Evolutionary conservation across 202 grass and related monocot species (phyloP).

Genomic region (Hordeum pubiflorum): DNA sequence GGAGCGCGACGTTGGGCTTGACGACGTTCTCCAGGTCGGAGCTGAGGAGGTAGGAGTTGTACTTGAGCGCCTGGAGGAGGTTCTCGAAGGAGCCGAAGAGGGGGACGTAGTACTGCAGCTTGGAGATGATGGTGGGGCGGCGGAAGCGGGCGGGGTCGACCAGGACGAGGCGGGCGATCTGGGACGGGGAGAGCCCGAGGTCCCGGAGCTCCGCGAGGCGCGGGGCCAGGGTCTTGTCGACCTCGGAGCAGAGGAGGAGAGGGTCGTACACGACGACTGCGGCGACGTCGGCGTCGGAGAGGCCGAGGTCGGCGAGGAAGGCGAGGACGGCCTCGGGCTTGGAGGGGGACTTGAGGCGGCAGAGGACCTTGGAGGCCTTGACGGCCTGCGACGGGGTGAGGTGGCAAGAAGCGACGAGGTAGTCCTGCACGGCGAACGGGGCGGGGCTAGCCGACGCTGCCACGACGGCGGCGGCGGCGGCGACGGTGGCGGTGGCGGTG

Average conservation of each 20-base stretch:
- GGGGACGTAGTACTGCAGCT: conserved; percentile 37
- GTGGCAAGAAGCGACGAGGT: conserved; percentile 41
- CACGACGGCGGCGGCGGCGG: not conserved
- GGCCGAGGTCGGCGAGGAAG: conserved; percentile 35
- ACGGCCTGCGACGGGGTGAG: conserved; percentile 35
- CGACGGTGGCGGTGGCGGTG: not conserved
- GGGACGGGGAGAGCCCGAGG: conserved; percentile 35
- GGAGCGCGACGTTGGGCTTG: conserved; percentile 33
- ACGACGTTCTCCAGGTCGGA: conserved; percentile 10
- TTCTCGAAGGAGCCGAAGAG: conserved; percentile 31
- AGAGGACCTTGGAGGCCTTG: conserved; percentile 38
- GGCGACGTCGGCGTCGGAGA: conserved; percentile 30
- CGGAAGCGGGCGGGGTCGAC: conserved; percentile 14
- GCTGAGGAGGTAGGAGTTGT: conserved; percentile 10
- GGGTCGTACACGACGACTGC: conserved; percentile 26
- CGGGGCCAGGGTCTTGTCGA: conserved; percentile 20
- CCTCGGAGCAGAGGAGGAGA: conserved; percentile 21
- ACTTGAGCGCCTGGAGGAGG: conserved; percentile 11
- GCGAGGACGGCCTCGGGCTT: conserved; percentile 44
- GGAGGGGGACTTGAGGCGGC: conserved; percentile 49
- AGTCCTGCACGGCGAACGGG: conserved; percentile 26
- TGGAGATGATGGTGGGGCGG: conserved; percentile 4
- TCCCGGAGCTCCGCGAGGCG: conserved; percentile 13
- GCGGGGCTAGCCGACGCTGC: not conserved
- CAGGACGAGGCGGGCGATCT: conserved; percentile 32